Evolutionary conservation across 148 eudicot species (phyloP).

Genomic region (Oxyria digyna): DNA sequence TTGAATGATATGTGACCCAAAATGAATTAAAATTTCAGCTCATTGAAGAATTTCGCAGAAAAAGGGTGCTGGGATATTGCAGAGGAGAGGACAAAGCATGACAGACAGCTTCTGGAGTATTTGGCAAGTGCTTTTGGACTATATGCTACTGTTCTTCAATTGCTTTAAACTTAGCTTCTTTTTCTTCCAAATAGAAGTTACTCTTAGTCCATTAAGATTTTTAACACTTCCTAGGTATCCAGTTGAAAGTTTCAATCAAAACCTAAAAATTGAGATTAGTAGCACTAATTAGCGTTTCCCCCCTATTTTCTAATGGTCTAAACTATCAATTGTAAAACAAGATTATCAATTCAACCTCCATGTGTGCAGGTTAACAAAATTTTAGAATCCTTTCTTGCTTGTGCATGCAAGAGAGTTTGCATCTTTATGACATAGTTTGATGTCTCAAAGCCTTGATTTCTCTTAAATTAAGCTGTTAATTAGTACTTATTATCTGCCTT

Average conservation of each 20-base stretch:
- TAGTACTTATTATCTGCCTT: background rate
- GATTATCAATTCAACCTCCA: too few species aligned
- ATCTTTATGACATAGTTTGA: background rate
- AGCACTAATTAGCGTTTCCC: too few species aligned
- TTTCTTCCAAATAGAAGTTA: too few species aligned
- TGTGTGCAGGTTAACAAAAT: background rate
- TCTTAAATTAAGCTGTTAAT: background rate
- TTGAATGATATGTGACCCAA: background rate
- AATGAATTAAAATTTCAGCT: constrained; percentile 33
- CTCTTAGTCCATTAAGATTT: too few species aligned
- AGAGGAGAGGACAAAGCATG: constrained; percentile 52
- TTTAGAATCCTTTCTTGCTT: background rate
- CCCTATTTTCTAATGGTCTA: too few species aligned
- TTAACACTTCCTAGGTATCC: too few species aligned
- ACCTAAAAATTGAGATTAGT: too few species aligned
- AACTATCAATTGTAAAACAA: too few species aligned
- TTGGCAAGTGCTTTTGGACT: constrained; percentile 38
- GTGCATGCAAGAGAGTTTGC: background rate
- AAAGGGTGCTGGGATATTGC: constrained; percentile 97
- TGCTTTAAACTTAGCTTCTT: too few species aligned
- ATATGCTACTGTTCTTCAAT: background rate
- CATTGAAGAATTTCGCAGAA: constrained; percentile 82
- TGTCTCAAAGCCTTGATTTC: background rate
- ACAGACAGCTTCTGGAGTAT: constrained; percentile 68
- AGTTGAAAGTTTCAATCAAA: too few species aligned